These are phyloP conservation scores for Cercophora newfieldiana DNA, from an alignment of 495 filamentous ascomycete genomes.

Conservation along the genomic window DNA sequence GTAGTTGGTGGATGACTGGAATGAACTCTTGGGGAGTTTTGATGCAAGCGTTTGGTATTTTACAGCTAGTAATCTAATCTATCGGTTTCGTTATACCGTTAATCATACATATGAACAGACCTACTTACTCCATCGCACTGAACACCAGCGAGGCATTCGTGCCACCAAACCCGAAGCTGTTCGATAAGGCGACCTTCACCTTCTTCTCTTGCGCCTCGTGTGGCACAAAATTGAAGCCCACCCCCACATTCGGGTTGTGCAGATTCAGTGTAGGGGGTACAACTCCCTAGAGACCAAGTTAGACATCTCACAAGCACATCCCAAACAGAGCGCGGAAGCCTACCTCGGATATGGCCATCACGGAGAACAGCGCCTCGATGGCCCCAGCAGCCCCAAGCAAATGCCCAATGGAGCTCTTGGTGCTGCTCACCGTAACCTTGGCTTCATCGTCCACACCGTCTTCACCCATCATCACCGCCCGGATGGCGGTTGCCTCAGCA, in stretches of 20 bases:
- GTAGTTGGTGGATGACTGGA: too few relatives aligned
- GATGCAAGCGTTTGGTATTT: too few relatives aligned
- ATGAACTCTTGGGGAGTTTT: too few relatives aligned
- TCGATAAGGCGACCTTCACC: constrained; percentile 78
- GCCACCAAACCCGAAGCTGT: constrained; percentile 97
- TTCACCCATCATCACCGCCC: constrained; percentile 69
- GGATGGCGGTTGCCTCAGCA: constrained; percentile 86
- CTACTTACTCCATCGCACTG: constrained; percentile 47
- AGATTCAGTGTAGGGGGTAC: constrained; percentile 91
- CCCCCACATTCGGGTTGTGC: constrained; percentile 63
- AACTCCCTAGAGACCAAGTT: constrained; percentile 55
- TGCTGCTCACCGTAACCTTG: constrained; percentile 83
- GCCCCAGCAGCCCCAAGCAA: constrained; percentile 88
- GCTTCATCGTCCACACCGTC: constrained; percentile 61
- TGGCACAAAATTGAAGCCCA: constrained; percentile 86
- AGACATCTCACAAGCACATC: constrained; percentile 13
- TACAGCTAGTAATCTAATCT: background rate
- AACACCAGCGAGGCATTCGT: constrained; percentile 94
- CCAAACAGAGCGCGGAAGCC: constrained; percentile 34
- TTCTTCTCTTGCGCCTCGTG: constrained; percentile 64
- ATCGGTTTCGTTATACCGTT: background rate
- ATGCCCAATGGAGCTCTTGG: constrained; percentile 92
- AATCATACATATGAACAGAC: background rate
- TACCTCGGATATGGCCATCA: constrained; percentile 75
- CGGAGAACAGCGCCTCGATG: constrained; percentile 81